These are phyloP conservation scores for Fusarium humuli DNA, from an alignment of 2,329 filamentous ascomycete species.

Conservation along the genomic window DNA sequence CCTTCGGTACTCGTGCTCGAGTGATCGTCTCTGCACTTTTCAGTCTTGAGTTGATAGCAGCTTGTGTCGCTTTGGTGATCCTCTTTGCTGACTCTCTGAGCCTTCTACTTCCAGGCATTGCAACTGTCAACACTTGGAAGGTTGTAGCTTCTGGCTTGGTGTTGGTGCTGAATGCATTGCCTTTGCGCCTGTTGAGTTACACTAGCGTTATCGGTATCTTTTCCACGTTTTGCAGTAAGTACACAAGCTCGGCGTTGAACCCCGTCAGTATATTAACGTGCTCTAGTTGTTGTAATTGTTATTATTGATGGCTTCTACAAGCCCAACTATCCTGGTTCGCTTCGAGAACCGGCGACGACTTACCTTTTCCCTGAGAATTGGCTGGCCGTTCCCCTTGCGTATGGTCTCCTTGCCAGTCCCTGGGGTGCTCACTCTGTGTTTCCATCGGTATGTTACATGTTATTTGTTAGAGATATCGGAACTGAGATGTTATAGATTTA, in stretches of 20 bases:
- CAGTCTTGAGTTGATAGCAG: constrained; percentile 85
- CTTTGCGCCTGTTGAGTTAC: constrained; percentile 85
- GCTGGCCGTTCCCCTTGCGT: constrained; percentile 86
- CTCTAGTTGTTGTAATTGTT: constrained; percentile 81
- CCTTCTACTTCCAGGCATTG: constrained; percentile 77
- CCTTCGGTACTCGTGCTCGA: constrained; percentile 85
- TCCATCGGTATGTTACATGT: constrained; percentile 70
- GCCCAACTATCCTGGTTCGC: constrained; percentile 80
- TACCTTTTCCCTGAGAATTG: constrained; percentile 88
- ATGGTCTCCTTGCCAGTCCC: constrained; percentile 87
- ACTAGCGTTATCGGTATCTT: constrained; percentile 94
- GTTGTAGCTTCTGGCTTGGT: constrained; percentile 82
- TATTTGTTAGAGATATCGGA: not conserved
- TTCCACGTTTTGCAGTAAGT: constrained; percentile 87
- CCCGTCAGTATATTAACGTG: constrained; percentile 5
- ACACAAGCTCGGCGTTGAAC: not conserved
- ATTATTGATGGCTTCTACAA: constrained; percentile 90
- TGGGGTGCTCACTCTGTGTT: constrained; percentile 77
- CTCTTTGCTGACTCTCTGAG: constrained; percentile 93
- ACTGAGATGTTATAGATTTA: constrained; percentile 60
- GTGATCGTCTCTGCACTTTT: constrained; percentile 88
- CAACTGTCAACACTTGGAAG: constrained; percentile 81
- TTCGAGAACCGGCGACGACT: constrained; percentile 82
- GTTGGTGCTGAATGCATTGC: constrained; percentile 85
- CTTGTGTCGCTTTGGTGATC: constrained; percentile 89